Conservation (phyloP, 1,284 basidiomycete genomes). For the Austroboletus niveus region DNA sequence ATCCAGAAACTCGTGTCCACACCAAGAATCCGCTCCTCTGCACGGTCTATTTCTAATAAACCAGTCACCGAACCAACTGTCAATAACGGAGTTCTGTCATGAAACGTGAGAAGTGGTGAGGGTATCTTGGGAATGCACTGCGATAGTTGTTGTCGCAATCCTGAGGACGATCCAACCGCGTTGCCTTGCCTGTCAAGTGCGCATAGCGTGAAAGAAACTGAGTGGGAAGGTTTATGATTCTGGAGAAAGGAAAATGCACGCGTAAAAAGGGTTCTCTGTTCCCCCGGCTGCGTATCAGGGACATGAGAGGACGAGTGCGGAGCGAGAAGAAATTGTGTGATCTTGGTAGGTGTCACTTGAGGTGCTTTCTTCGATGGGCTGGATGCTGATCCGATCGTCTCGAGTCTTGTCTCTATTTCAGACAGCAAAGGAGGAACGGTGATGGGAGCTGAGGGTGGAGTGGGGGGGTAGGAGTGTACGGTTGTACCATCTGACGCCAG, state of each 20-base stretch:
- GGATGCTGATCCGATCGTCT: constrained; percentile 24
- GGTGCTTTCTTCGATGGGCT: constrained; percentile 8
- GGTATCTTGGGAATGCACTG: constrained; percentile 28
- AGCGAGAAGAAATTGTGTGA: constrained; percentile 62
- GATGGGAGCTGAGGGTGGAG: constrained; percentile 43
- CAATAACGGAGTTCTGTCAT: constrained; percentile 66
- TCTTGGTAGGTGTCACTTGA: constrained; percentile 29
- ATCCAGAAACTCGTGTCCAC: constrained; percentile 77
- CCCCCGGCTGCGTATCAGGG: constrained; percentile 33
- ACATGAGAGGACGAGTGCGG: constrained; percentile 47
- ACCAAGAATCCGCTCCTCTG: constrained; percentile 57
- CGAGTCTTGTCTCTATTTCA: constrained; percentile 41
- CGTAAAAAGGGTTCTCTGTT: constrained; percentile 48
- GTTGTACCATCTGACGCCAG: constrained; percentile 36
- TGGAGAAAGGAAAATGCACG: constrained; percentile 56
- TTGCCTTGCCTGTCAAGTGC: constrained; percentile 13
- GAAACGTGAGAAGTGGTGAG: constrained; percentile 57
- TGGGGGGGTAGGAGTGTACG: constrained; percentile 68
- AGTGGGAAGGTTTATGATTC: constrained; percentile 55
- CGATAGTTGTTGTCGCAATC: constrained; percentile 26
- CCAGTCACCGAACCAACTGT: constrained; percentile 59
- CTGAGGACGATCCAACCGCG: constrained; percentile 16
- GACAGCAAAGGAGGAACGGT: constrained; percentile 46
- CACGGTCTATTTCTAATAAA: constrained; percentile 58
- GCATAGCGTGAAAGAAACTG: constrained; percentile 61